phyloP scores from a whole-genome alignment of 306 rosid species.

The Sicyos baderoa region DNA sequence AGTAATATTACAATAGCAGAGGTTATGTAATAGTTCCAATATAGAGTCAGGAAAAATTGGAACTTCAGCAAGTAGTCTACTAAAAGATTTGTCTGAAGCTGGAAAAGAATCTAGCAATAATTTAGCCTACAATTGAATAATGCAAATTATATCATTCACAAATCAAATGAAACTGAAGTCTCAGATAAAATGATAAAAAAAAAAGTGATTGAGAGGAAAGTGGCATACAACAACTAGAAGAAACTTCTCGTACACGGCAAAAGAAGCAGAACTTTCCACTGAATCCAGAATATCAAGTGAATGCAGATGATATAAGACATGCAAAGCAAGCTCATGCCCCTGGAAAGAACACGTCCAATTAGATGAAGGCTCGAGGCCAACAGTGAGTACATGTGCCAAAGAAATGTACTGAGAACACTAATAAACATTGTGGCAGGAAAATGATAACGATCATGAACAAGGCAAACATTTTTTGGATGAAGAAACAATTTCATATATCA shows the following conservation, averaged over 20 bases:
- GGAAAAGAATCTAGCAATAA: constrained; percentile 74
- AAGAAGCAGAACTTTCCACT: constrained; percentile 40
- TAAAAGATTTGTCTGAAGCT: constrained; percentile 88
- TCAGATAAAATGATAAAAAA: constrained; percentile 13
- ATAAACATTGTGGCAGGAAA: neutral
- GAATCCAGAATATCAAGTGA: constrained; percentile 48
- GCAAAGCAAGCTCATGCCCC: constrained; percentile 92
- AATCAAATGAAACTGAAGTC: constrained; percentile 15
- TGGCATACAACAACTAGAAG: constrained; percentile 74
- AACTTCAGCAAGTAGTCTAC: constrained; percentile 92
- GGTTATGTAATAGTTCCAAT: constrained; percentile 61
- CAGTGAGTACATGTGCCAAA: neutral
- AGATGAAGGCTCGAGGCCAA: neutral
- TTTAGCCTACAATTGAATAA: constrained; percentile 51
- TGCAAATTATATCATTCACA: constrained; percentile 19
- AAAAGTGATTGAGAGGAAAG: constrained; percentile 23
- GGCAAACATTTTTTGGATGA: no score
- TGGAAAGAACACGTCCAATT: constrained; percentile 32
- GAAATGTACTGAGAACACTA: neutral
- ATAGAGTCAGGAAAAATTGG: constrained; percentile 74
- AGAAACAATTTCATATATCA: no score
- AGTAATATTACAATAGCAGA: constrained; percentile 60
- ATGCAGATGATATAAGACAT: constrained; percentile 79
- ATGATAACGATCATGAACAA: neutral
- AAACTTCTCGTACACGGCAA: constrained; percentile 68